A percentile compares a stretch with the other conserved stretches of the same genome.
phyloP scores from a whole-genome alignment of 768 basidiomycete genomes.

The Rubroboletus satanas region DNA sequence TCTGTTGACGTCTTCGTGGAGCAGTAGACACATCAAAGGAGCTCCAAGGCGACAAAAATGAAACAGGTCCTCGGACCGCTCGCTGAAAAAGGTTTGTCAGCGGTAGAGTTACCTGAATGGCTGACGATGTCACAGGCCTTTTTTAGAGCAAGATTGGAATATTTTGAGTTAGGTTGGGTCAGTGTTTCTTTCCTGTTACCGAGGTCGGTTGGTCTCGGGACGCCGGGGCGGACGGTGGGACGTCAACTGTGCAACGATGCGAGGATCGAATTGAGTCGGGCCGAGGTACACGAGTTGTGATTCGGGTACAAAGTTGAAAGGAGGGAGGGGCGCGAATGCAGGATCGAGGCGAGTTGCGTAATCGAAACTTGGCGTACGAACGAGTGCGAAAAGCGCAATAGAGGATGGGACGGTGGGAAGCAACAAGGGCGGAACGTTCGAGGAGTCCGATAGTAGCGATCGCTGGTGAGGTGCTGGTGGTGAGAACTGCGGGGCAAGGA shows the following conservation, averaged over 20 bases:
- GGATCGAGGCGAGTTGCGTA: neutral
- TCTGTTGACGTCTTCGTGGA: neutral
- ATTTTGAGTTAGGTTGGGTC: neutral
- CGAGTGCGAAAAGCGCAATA: neutral
- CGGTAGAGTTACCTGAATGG: neutral
- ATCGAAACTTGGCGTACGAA: neutral
- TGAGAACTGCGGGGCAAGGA: conserved; percentile 2
- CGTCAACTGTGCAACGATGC: neutral
- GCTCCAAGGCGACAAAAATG: neutral
- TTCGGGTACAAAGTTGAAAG: neutral
- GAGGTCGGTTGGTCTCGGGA: conserved; percentile 9
- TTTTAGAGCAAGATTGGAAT: neutral
- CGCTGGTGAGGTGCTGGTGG: neutral
- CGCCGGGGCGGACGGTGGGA: neutral
- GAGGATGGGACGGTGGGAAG: neutral
- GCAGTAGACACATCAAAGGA: neutral
- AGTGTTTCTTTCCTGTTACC: neutral
- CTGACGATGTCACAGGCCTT: too few species aligned
- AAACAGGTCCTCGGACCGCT: conserved; percentile 6
- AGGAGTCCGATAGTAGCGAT: neutral
- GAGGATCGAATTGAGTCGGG: neutral
- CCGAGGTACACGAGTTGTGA: neutral
- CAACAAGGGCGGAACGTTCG: neutral
- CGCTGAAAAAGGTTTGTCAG: neutral
- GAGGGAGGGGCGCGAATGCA: neutral